Evolutionary conservation across 306 rosid species (phyloP).

Genomic region (Parietaria judaica): DNA sequence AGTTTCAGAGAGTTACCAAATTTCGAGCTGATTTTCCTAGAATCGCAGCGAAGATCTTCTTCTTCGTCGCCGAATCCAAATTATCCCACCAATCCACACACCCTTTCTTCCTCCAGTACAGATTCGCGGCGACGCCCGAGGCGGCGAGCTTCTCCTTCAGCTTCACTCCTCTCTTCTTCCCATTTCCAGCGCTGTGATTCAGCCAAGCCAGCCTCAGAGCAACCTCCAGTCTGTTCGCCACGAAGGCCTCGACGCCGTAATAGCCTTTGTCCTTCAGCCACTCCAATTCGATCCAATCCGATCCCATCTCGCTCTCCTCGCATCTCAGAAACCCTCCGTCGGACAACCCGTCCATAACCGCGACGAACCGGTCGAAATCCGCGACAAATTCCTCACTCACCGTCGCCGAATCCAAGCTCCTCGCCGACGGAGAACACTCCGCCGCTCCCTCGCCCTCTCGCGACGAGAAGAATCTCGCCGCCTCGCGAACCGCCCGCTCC

Average conservation of each 20-base stretch:
- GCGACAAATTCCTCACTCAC: slow-evolving; percentile 43
- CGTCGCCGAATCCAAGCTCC: slow-evolving; percentile 34
- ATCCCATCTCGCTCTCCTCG: slow-evolving; percentile 53
- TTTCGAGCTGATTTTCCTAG: slow-evolving; percentile 36
- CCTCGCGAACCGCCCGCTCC: slow-evolving; percentile 28
- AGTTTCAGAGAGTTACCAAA: slow-evolving; percentile 44
- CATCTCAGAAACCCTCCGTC: slow-evolving; percentile 68
- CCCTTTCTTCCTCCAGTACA: slow-evolving; percentile 87
- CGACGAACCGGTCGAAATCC: slow-evolving; percentile 46
- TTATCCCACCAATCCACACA: slow-evolving; percentile 82
- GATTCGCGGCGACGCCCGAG: slow-evolving; percentile 45
- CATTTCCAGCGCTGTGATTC: slow-evolving; percentile 30
- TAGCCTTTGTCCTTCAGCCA: slow-evolving; percentile 83
- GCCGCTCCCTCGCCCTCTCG: slow-evolving; percentile 46
- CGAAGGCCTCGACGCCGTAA: slow-evolving; percentile 60
- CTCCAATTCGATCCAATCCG: slow-evolving; percentile 68
- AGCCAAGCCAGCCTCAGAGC: slow-evolving; percentile 76
- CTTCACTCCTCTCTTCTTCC: slow-evolving; percentile 64
- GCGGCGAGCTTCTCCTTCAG: slow-evolving; percentile 64
- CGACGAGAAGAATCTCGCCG: slow-evolving; percentile 45
- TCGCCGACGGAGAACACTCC: slow-evolving; percentile 45
- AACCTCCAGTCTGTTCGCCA: slow-evolving; percentile 72
- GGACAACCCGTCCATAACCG: slow-evolving; percentile 50
- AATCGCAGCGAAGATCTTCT: not conserved
- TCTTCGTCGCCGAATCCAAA: slow-evolving; percentile 44